Evolutionary conservation across 345 rosid species (phyloP), one percentile per base, ranked within the genome.

Genomic region (Lepidium africanum): DNA sequence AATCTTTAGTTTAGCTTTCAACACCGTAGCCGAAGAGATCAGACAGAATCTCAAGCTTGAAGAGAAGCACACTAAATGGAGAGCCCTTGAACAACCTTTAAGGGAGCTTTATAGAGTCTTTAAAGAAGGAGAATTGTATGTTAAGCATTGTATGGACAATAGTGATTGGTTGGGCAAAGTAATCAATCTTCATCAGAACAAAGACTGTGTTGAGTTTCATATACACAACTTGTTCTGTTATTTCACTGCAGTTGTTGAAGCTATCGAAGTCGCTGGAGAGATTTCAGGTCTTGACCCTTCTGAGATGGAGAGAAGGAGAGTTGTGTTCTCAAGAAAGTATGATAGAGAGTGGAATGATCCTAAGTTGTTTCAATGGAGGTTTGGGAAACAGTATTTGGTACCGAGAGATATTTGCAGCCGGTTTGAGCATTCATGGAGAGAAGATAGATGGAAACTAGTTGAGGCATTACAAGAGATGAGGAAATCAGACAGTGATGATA

Each of bases 121-220:
- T 19, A 87, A 81, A 75, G 99, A 88, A 81, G 99, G 94, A 35
- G 99, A 94, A 53, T 30, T 80, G 1, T 93, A 88, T 32, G 81
- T 93, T 46, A 71, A 72, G 72, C 82, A 84, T 35, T 88, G 96
- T n/a, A 74, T 86, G 80, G 92, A 88, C 62, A 60, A 32, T 25
- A 88, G 76, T 49, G 90, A 88, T 47, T 94, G 97, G 97, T 88
- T 92, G 91, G 84, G 76, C 1, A 94, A 87, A 79, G 95, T 73
- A 0, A 71, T 94, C 55, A 65, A 39, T 40, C 84, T 87, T 63
- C 91, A 88, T 50, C 97, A 91, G 39, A 94, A 81, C 80, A 86
- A 76, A 76, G 99, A 87, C 38, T 84, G 84, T 36, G 79, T 91
- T 17, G 97, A 91, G 70, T 84, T 83, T 48, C 97, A 94, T 69